Base-by-base conservation (phyloP, 2,329 filamentous ascomycete species). In the Didymella sp. region DNA sequence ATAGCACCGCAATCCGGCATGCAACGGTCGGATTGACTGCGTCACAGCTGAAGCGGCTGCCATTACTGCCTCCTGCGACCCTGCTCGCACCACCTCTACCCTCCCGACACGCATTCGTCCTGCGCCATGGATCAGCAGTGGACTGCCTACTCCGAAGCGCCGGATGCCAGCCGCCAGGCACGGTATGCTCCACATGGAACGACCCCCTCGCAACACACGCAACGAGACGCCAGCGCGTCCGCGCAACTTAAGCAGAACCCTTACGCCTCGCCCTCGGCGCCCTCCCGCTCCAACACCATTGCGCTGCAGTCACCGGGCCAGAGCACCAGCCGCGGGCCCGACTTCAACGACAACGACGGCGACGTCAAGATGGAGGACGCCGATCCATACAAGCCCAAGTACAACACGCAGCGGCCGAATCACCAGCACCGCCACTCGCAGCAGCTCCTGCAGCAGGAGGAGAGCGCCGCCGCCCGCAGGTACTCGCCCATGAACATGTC, bases 401-500 rank as follows among this genome's bases (percentile, higher is more conserved):
- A 96, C 59, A 63, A 60, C 77, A 86, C 90, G 59, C 87, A 92
- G 78, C 87, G 91, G 66, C 87, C 91, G 40, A 87, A 87, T 76
- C 89, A 92, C 73, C 88, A 92, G 73, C 87, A 92, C 70, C 87
- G 94, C 66, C 81, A 87, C 58, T 91, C 85, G 60, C 86, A 92
- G 67, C 89, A 94, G 75, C 90, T 89, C 65, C 78, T 87, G 43
- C 81, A 88, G 47, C 66, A 71, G 88, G 90, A 94, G 71, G 87
- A 90, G 57, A 95, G 92, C 40, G 84, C 91, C 47, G 91, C 92
- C 55, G 91, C 92, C 58, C 91, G 96, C 76, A 87, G 93, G 73
- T 98, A 98, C 79, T 98, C 94, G 43, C 95, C 94, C 62, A 97
- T 97, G 93, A 94, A 96, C 75, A 81, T 96, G 59, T 92, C 92